Conservation (phyloP, 306 rosid genomes). For the Gleditsia sinensis region DNA sequence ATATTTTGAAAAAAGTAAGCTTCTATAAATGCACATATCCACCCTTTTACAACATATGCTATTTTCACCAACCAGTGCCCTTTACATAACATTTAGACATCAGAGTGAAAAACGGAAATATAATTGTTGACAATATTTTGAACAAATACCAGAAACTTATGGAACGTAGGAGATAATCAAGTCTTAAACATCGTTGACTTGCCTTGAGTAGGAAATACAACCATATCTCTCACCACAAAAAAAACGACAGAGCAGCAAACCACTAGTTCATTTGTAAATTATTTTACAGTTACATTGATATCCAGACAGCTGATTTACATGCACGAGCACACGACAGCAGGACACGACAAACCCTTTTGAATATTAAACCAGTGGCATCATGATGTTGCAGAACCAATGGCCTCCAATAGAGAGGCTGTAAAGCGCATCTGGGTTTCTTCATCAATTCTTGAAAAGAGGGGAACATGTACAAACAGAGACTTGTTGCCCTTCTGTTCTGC, state of each 20-base stretch:
- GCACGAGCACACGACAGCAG: slow-evolving; percentile 28
- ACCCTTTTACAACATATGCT: too few species aligned
- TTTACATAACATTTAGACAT: not conserved
- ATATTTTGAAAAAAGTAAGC: too few species aligned
- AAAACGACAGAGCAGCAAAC: slow-evolving; percentile 23
- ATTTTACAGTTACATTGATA: slow-evolving; percentile 40
- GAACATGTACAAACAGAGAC: slow-evolving; percentile 85
- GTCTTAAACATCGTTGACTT: slow-evolving; percentile 23
- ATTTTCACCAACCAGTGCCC: too few species aligned
- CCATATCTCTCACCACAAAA: not conserved
- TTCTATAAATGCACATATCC: too few species aligned
- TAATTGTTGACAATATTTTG: not conserved
- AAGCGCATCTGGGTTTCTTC: slow-evolving; percentile 80
- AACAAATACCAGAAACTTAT: slow-evolving; percentile 5
- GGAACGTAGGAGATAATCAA: not conserved
- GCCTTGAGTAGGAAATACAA: slow-evolving; percentile 1
- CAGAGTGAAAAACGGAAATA: not conserved
- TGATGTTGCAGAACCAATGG: slow-evolving; percentile 67
- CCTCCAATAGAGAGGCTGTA: slow-evolving; percentile 70
- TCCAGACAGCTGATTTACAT: slow-evolving; percentile 39
- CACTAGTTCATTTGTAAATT: not conserved
- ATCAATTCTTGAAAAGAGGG: slow-evolving; percentile 68
- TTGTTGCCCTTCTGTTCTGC: slow-evolving; percentile 86
- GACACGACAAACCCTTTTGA: slow-evolving; percentile 5
- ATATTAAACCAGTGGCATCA: slow-evolving; percentile 33